These are phyloP conservation scores for Furcasterigmium sp. DNA, from an alignment of 2,329 filamentous ascomycete species.

Conservation along the genomic window DNA sequence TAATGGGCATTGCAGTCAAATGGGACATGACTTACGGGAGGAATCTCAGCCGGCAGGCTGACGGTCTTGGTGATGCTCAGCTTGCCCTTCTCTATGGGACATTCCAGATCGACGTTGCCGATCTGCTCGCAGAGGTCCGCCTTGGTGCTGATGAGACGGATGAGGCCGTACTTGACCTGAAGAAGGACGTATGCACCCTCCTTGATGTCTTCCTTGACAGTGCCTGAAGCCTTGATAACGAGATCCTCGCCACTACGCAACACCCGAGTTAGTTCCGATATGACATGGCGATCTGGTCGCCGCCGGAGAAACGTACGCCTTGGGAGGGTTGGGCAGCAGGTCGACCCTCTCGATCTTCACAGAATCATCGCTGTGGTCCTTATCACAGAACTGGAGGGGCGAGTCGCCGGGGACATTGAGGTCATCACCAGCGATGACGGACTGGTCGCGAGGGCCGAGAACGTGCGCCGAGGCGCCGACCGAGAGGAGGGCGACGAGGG, in stretches of 20 bases:
- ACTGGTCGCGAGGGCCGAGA: conserved; percentile 43
- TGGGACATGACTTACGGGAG: conserved; percentile 61
- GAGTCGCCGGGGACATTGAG: conserved; percentile 77
- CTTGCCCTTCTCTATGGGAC: conserved; percentile 77
- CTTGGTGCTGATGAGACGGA: conserved; percentile 76
- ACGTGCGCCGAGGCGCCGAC: conserved; percentile 37
- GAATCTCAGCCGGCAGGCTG: conserved; percentile 79
- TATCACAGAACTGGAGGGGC: conserved; percentile 72
- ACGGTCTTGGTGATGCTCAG: conserved; percentile 74
- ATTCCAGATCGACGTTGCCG: conserved; percentile 80
- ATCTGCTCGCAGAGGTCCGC: conserved; percentile 88
- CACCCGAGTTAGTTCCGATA: conserved; percentile 42
- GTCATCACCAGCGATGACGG: conserved; percentile 42
- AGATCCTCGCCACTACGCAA: conserved; percentile 66
- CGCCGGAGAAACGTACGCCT: conserved; percentile 57
- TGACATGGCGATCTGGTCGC: conserved; percentile 38
- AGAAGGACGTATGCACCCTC: conserved; percentile 77
- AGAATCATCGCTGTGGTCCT: conserved; percentile 63
- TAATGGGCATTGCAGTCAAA: not conserved
- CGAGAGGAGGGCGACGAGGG: conserved; percentile 39
- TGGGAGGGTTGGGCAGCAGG: conserved; percentile 78
- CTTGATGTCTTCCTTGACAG: conserved; percentile 66
- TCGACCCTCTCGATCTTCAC: conserved; percentile 76
- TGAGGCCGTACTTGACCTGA: conserved; percentile 89
- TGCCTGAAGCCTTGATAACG: conserved; percentile 72